phyloP scores from a whole-genome alignment of 2,329 filamentous ascomycete species.

The Phaeosphaeria sp. region DNA sequence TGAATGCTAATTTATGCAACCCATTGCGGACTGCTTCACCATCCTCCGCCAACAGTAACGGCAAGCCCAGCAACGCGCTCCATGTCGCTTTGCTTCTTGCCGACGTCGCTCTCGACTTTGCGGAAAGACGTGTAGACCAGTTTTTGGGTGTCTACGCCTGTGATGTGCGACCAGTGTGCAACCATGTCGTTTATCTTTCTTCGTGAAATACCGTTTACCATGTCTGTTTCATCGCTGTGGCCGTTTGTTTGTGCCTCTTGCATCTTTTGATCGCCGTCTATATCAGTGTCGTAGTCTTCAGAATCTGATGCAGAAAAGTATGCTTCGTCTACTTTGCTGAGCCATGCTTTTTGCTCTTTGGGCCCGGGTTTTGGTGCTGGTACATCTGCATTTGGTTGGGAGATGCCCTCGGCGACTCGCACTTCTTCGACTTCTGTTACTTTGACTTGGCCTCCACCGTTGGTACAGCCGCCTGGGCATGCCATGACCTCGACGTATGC shows the following conservation, averaged over 20 bases:
- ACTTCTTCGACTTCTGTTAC: constrained; percentile 72
- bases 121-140: constrained; percentile 87
- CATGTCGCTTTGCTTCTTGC: constrained; percentile 70
- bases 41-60: constrained; percentile 89
- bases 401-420: constrained; percentile 38
- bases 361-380: constrained; percentile 65
- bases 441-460: constrained; percentile 95
- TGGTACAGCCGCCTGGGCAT: constrained; percentile 97
- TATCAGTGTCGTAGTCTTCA: constrained; percentile 31
- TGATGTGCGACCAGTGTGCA: constrained; percentile 76
- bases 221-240: constrained; percentile 15
- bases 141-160: constrained; percentile 72
- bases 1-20: constrained; percentile 4
- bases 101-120: constrained; percentile 93
- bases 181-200: constrained; percentile 72
- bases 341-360: constrained; percentile 80
- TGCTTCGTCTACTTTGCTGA: constrained; percentile 65
- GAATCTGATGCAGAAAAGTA: constrained; percentile 77
- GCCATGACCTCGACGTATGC: constrained; percentile 99
- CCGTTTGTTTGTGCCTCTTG: constrained; percentile 16
- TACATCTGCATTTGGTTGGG: constrained; percentile 30
- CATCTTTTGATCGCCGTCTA: constrained; percentile 51
- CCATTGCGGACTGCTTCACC: constrained; percentile 60
- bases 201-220: constrained; percentile 70
- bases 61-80: constrained; percentile 88